Percentiles rank a stretch among this genome's conserved stretches.
Conservation (phyloP, 78 protist genomes). For the Dictyostelium capitatum region DNA sequence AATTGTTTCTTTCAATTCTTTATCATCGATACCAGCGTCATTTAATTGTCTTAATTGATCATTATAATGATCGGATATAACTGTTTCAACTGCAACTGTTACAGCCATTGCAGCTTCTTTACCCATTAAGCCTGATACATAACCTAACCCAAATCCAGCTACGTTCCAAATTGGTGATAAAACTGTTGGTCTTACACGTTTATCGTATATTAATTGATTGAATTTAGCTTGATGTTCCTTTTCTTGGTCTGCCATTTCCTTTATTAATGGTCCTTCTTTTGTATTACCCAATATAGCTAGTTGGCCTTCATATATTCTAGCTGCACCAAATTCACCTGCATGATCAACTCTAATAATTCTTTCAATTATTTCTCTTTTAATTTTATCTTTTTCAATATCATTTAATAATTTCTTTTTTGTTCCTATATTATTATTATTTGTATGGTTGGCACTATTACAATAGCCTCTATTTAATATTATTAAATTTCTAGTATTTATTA, state of each 20-base stretch:
- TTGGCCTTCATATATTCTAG: constrained; percentile 87
- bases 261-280: constrained; percentile 72
- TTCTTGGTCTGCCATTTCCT: constrained; percentile 89
- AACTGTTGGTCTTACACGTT: constrained; percentile 87
- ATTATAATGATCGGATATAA: constrained; percentile 89
- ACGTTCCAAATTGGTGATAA: constrained; percentile 89
- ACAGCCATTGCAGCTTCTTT: constrained; percentile 94
- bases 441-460: neutral
- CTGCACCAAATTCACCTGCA: constrained; percentile 93
- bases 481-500: neutral
- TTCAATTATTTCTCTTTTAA: constrained; percentile 64
- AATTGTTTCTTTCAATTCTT: constrained; percentile 71
- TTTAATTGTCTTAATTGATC: constrained; percentile 87
- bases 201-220: constrained; percentile 72
- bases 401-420: neutral
- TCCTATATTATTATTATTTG: neutral
- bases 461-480: neutral
- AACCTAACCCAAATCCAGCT: constrained; percentile 87
- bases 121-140: constrained; percentile 88
- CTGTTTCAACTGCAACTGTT: constrained; percentile 89
- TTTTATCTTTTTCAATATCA: constrained; percentile 11
- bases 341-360: constrained; percentile 88
- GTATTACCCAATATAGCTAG: constrained; percentile 78
- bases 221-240: constrained; percentile 84
- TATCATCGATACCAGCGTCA: constrained; percentile 26